Conservation (phyloP, 805 yeast species). For the Candida endomychidarum region DNA sequence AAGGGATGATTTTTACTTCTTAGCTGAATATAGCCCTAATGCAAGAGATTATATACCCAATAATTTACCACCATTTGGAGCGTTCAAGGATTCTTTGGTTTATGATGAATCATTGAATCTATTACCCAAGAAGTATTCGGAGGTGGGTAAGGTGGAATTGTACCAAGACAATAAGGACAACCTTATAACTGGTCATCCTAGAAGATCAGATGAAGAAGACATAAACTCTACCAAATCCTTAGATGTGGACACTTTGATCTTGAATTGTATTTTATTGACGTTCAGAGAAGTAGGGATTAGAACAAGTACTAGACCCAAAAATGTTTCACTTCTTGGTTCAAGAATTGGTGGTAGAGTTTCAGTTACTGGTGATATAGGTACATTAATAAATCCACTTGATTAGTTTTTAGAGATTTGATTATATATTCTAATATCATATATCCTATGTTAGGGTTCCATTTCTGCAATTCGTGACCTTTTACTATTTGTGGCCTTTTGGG, state of each 20-base stretch:
- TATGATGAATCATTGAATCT: slow-evolving; percentile 21
- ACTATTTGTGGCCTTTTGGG: too few species aligned
- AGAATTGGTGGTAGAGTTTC: slow-evolving; percentile 12
- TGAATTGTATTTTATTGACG: slow-evolving; percentile 29
- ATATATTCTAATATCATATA: background rate
- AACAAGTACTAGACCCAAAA: slow-evolving; percentile 21
- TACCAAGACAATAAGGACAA: slow-evolving; percentile 28
- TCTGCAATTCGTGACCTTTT: too few species aligned
- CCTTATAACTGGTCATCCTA: background rate
- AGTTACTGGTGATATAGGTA: background rate
- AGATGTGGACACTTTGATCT: slow-evolving; percentile 31
- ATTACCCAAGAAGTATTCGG: slow-evolving; percentile 38
- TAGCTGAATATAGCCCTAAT: slow-evolving; percentile 10
- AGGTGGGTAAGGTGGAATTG: slow-evolving; percentile 33
- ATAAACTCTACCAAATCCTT: slow-evolving; percentile 31
- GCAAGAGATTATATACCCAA: slow-evolving; percentile 23
- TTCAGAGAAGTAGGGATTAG: slow-evolving; percentile 33
- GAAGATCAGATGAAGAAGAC: slow-evolving; percentile 11
- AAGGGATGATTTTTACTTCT: slow-evolving; percentile 13
- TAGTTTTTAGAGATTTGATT: too few species aligned
- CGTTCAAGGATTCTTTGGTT: slow-evolving; percentile 27
- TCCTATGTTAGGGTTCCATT: slow-evolving; percentile 1
- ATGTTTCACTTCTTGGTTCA: slow-evolving; percentile 11
- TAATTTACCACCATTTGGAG: slow-evolving; percentile 41
- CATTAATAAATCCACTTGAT: too few species aligned